Conservation (phyloP, 345 rosid genomes). For the Syzygium jambos region DNA sequence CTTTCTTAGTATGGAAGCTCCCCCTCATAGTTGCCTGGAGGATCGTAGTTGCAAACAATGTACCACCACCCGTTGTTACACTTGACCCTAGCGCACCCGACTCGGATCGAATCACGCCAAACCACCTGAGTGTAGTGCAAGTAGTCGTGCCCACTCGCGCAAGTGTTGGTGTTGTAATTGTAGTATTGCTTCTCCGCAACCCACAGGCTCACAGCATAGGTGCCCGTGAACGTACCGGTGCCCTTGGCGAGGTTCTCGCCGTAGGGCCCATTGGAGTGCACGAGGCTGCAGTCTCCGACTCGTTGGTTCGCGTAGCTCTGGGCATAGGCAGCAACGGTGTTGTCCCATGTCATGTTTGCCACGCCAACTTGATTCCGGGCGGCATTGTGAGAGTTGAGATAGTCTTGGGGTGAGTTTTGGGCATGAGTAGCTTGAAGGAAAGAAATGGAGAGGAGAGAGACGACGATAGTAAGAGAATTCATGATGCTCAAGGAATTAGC, state of each 20-base stretch:
- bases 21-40: conserved; percentile 6
- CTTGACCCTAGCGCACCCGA: conserved; percentile 14
- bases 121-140: conserved; percentile 27
- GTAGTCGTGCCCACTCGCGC: not conserved
- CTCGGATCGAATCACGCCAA: not conserved
- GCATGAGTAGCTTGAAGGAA: not conserved
- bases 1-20: conserved; percentile 2
- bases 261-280: conserved; percentile 20
- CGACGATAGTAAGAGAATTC: not conserved
- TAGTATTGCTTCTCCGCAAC: conserved; percentile 11
- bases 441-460: not conserved
- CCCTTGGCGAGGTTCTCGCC: conserved; percentile 23
- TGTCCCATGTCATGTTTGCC: conserved; percentile 8
- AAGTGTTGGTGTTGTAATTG: conserved; percentile 5
- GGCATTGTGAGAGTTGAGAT: conserved; percentile 9
- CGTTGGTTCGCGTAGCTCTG: conserved; percentile 1
- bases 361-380: conserved; percentile 8
- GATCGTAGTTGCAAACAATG: conserved; percentile 10
- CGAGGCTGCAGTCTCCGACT: not conserved
- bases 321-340: conserved; percentile 6
- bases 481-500: not conserved
- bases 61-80: conserved; percentile 16
- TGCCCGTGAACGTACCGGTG: not conserved
- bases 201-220: conserved; percentile 16
- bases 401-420: conserved; percentile 5